phyloP scores from a whole-genome alignment of 306 rosid genomes.

The Prosopis cineraria region DNA sequence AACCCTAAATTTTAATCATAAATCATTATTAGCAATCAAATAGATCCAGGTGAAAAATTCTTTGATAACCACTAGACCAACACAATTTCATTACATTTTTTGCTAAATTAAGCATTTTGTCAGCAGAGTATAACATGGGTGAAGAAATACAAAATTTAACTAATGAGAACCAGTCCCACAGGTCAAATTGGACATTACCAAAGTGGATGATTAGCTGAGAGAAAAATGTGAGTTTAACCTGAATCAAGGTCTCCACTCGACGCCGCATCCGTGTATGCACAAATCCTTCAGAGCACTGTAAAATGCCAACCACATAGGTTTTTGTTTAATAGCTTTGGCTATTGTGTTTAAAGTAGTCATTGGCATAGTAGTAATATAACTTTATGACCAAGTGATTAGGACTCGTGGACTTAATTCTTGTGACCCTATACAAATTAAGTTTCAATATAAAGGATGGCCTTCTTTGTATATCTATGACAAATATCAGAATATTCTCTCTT shows the following conservation, averaged over 20 bases:
- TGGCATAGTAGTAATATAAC: not conserved
- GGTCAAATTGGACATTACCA: constrained; percentile 24
- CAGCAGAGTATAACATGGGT: not conserved
- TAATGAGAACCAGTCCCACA: constrained; percentile 19
- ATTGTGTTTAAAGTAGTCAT: not conserved
- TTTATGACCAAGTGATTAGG: not conserved
- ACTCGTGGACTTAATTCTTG: not conserved
- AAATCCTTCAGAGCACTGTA: constrained; percentile 95
- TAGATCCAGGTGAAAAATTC: not conserved
- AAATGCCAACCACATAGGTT: not conserved
- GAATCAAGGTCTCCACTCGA: constrained; percentile 95
- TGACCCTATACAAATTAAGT: not conserved
- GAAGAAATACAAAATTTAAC: not conserved
- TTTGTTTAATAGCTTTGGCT: not conserved
- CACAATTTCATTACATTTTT: not conserved
- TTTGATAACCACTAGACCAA: constrained; percentile 27
- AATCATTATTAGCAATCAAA: constrained; percentile 15
- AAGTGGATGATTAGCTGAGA: not conserved
- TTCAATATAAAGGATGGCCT: not conserved
- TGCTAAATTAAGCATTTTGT: constrained; percentile 3
- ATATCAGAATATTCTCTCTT: not conserved
- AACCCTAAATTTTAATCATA: no score
- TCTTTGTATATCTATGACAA: not conserved
- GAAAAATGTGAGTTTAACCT: constrained; percentile 52
- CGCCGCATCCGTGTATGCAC: constrained; percentile 99